Conservation (phyloP, 306 rosid species). For the Cajanus cajan region DNA sequence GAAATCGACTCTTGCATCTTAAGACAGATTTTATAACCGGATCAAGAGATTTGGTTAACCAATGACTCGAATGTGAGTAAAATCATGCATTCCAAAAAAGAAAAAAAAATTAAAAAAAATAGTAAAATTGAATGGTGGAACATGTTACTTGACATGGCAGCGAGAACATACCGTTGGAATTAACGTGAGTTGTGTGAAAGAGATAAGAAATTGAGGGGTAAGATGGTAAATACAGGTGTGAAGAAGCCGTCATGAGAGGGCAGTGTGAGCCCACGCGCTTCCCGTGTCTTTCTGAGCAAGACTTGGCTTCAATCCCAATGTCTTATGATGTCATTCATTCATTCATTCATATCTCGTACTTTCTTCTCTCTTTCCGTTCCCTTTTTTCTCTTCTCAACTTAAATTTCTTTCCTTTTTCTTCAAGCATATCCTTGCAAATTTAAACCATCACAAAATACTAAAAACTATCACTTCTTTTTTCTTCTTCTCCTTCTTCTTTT, state of each 20-base stretch:
- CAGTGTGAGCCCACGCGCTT: slow-evolving; percentile 31
- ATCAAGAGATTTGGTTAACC: too few relatives aligned
- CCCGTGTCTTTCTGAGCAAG: background rate
- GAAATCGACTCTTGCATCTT: too few relatives aligned
- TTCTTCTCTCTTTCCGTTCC: slow-evolving; percentile 17
- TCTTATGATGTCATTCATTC: too few relatives aligned
- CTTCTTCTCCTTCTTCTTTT: background rate
- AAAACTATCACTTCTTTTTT: background rate
- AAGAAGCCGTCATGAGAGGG: background rate
- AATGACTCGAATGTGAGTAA: background rate
- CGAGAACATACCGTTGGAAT: background rate
- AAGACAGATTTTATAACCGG: too few relatives aligned
- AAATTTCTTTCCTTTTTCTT: background rate
- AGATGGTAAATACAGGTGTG: slow-evolving; percentile 1
- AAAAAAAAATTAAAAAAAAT: background rate
- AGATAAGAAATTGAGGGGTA: background rate
- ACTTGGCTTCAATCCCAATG: background rate
- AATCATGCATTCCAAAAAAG: background rate
- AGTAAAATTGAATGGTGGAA: background rate
- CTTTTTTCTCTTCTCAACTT: background rate
- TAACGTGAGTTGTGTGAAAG: background rate
- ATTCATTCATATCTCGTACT: background rate
- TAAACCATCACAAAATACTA: background rate
- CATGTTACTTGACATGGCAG: background rate
- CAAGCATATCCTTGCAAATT: background rate